Percentiles rank a stretch among this genome's conserved stretches.
phyloP scores from a whole-genome alignment of 306 rosid genomes.

The Inga oerstediana region DNA sequence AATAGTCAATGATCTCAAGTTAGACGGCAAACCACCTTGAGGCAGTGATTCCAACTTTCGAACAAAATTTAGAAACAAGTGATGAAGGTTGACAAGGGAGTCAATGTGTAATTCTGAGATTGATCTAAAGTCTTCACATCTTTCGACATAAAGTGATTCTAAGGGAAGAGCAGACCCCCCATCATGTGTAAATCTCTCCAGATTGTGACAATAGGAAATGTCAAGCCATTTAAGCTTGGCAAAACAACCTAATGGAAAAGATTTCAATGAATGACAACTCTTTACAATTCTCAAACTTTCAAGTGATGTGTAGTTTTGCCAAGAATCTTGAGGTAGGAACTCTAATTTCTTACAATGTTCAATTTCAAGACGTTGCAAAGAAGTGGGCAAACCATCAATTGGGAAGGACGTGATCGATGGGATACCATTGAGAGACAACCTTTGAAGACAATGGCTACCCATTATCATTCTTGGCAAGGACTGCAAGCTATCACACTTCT shows the following conservation, averaged over 20 bases:
- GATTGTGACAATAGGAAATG: neutral
- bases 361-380: neutral
- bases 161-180: too few species aligned
- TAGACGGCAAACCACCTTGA: neutral
- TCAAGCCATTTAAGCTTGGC: neutral
- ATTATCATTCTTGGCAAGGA: conserved; percentile 1
- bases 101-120: neutral
- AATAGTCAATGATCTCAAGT: neutral
- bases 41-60: neutral
- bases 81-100: neutral
- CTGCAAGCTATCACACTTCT: neutral
- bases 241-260: conserved; percentile 4
- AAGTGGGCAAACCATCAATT: neutral
- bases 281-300: neutral
- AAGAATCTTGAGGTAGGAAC: neutral
- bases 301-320: neutral
- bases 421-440: neutral
- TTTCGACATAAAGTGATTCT: too few species aligned
- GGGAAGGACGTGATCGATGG: neutral
- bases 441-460: neutral
- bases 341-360: neutral
- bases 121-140: too few species aligned
- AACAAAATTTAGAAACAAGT: too few species aligned
- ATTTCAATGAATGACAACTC: neutral
- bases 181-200: neutral